A percentile compares a stretch with the other conserved stretches of the same genome.
Evolutionary conservation across 208 protist genomes (phyloP).

Genomic region (Porcisia hertigi): DNA sequence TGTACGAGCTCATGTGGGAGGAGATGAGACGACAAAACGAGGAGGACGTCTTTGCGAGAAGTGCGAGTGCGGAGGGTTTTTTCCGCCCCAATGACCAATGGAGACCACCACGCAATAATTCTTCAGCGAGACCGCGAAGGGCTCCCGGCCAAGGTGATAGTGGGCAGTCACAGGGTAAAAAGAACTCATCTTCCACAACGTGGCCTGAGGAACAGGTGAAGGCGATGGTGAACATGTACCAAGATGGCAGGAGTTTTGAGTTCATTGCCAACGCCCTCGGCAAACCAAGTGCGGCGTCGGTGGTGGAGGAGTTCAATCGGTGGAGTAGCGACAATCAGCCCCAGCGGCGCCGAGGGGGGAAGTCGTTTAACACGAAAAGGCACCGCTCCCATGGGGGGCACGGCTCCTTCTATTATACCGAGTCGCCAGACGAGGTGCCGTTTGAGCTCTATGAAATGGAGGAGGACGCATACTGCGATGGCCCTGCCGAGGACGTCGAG

Average conservation of each 20-base stretch:
- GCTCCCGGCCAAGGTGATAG: conserved; percentile 5
- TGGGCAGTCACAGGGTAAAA: conserved; percentile 10
- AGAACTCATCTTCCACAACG: conserved; percentile 52
- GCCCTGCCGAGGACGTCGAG: conserved; percentile 16
- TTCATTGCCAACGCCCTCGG: conserved; percentile 90
- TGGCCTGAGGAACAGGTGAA: conserved; percentile 75
- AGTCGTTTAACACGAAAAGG: conserved; percentile 6
- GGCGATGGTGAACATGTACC: conserved; percentile 90
- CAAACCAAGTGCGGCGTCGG: conserved; percentile 50
- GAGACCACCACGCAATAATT: conserved; percentile 16
- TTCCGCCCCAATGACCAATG: conserved; percentile 13
- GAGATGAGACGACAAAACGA: conserved; percentile 85
- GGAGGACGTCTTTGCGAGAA: conserved; percentile 34
- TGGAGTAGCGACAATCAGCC: conserved; percentile 70
- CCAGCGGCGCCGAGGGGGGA: conserved; percentile 19
- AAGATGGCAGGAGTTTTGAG: conserved; percentile 91
- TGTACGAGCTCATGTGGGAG: conserved; percentile 93
- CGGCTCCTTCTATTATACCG: conserved; percentile 60
- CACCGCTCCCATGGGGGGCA: conserved; percentile 12
- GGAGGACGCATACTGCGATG: conserved; percentile 43
- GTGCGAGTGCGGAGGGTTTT: conserved; percentile 26
- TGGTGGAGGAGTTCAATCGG: conserved; percentile 83
- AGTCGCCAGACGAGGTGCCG: conserved; percentile 69
- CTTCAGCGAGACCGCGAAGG: conserved; percentile 8
- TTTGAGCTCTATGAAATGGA: conserved; percentile 58